A percentile compares a stretch with the other conserved stretches of the same genome.
phyloP scores from a whole-genome alignment of 441 rosid genomes.

The Isatis lusitanica region DNA sequence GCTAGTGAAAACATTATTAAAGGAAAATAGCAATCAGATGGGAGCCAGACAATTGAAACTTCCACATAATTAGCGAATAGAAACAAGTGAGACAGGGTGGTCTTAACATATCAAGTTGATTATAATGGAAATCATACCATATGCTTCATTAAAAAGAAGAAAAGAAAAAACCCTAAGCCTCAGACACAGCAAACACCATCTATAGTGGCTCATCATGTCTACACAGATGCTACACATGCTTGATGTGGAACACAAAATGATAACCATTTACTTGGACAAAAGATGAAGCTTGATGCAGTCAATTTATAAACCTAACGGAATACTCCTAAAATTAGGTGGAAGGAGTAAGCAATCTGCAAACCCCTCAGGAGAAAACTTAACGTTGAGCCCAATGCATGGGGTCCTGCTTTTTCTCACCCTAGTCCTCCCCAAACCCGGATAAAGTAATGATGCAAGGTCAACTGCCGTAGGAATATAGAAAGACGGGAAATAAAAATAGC shows the following conservation, averaged over 20 bases:
- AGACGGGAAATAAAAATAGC: not conserved
- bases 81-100: not conserved
- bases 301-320: not conserved
- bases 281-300: not conserved
- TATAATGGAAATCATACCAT: not conserved
- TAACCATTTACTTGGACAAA: not conserved
- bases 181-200: conserved; percentile 7
- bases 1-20: not conserved
- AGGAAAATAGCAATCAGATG: not conserved
- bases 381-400: conserved; percentile 7
- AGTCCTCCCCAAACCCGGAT: conserved; percentile 1
- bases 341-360: conserved; percentile 7
- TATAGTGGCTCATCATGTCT: not conserved
- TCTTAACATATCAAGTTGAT: not conserved
- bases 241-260: conserved; percentile 16
- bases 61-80: not conserved
- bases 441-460: conserved; percentile 1
- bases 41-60: not conserved
- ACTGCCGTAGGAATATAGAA: conserved; percentile 1
- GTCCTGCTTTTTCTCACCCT: not conserved
- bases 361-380: conserved; percentile 6
- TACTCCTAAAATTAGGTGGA: conserved; percentile 7
- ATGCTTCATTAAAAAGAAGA: not conserved
- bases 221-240: not conserved
- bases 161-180: not conserved